phyloP scores from a whole-genome alignment of 2,329 filamentous ascomycete species.

The Aspergillus viridinutans region DNA sequence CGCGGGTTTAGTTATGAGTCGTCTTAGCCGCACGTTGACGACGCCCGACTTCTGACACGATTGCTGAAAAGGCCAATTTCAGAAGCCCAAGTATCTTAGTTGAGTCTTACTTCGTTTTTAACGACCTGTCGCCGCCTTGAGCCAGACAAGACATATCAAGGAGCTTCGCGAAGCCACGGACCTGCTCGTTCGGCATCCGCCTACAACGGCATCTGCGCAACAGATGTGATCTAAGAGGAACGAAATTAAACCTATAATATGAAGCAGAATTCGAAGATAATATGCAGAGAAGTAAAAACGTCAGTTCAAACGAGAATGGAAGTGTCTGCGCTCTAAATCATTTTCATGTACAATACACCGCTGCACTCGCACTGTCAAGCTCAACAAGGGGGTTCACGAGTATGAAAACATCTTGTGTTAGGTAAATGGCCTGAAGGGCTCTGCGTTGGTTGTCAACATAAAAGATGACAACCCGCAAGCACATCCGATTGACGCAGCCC shows the following conservation, averaged over 20 bases:
- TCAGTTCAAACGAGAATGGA: background rate
- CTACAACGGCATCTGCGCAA: background rate
- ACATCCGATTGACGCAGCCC: background rate
- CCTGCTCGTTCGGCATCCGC: too few relatives aligned
- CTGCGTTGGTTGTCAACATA: background rate
- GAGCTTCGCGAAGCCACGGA: too few relatives aligned
- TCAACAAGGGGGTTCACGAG: background rate
- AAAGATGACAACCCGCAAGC: background rate
- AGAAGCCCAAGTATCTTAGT: background rate
- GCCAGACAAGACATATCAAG: too few relatives aligned
- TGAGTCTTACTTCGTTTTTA: background rate
- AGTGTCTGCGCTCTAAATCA: conserved; percentile 11
- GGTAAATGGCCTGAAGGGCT: background rate
- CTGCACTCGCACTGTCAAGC: conserved; percentile 1
- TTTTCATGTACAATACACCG: conserved; percentile 19
- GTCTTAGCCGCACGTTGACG: background rate
- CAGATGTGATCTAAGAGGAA: background rate
- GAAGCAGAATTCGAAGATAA: background rate
- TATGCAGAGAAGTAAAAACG: background rate
- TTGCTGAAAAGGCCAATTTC: background rate
- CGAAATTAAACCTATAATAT: background rate
- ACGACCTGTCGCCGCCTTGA: too few relatives aligned
- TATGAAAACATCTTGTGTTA: conserved; percentile 5
- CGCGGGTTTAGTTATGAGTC: background rate
- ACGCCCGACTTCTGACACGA: background rate